phyloP scores from a whole-genome alignment of 768 basidiomycete genomes.

The Tulasnella sp. region DNA sequence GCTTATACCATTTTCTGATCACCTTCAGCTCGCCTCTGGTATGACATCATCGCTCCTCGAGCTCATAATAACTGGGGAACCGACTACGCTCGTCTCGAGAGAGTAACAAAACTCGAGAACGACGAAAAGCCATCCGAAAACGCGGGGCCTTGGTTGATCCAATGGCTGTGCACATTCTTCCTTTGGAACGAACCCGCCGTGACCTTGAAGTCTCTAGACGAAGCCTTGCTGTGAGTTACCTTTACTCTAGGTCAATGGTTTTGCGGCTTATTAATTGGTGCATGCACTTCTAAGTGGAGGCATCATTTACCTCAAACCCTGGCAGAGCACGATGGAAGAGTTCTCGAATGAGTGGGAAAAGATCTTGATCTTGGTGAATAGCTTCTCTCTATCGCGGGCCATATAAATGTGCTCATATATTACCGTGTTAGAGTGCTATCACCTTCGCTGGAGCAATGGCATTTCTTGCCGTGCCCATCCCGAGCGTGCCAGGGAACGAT shows the following conservation, averaged over 20 bases:
- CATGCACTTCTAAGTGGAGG: not conserved
- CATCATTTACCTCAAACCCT: not conserved
- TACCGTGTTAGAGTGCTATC: not conserved
- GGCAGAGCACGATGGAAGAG: not conserved
- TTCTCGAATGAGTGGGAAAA: conserved; percentile 6
- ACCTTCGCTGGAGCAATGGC: not conserved
- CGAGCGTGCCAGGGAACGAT: not conserved
- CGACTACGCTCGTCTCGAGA: not conserved
- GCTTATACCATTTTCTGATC: no score
- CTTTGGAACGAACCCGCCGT: conserved; percentile 1
- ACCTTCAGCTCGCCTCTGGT: not conserved
- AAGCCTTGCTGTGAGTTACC: conserved; percentile 1
- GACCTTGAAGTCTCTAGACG: not conserved
- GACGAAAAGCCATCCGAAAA: not conserved
- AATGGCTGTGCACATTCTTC: not conserved
- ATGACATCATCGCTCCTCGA: not conserved
- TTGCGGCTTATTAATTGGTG: not conserved
- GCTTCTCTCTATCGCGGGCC: no score
- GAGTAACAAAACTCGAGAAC: not conserved
- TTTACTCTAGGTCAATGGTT: no score
- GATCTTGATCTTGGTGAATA: not conserved
- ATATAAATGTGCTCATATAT: not conserved
- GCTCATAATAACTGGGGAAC: not conserved
- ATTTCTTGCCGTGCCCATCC: not conserved
- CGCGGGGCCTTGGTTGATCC: not conserved